Evolutionary conservation across 2,329 filamentous ascomycete species (phyloP).

Genomic region (Penicillium hesseltinei): DNA sequence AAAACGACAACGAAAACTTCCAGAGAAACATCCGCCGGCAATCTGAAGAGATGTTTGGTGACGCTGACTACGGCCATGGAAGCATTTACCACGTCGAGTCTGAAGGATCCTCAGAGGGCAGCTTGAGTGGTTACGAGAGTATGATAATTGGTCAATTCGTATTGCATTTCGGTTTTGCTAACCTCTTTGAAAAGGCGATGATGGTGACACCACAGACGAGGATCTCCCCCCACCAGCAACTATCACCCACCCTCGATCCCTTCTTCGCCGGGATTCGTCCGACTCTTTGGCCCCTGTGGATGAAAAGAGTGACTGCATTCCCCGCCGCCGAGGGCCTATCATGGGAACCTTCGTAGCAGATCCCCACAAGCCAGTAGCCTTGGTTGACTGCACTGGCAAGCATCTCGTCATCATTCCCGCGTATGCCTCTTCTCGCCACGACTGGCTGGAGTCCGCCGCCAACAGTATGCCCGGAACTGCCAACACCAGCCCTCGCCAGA

Average conservation of each 20-base stretch:
- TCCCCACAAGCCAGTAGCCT: constrained; percentile 48
- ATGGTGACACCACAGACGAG: constrained; percentile 61
- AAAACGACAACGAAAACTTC: constrained; percentile 55
- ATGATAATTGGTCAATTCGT: constrained; percentile 39
- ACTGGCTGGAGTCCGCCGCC: constrained; percentile 45
- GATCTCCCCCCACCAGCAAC: constrained; percentile 51
- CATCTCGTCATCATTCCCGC: constrained; percentile 49
- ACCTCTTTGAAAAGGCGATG: constrained; percentile 51
- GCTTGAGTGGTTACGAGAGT: constrained; percentile 59
- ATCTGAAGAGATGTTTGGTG: constrained; percentile 41
- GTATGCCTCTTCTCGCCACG: constrained; percentile 47
- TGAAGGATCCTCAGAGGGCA: constrained; percentile 33
- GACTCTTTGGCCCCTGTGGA: constrained; percentile 46
- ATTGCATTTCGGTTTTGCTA: constrained; percentile 41
- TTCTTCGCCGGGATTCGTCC: constrained; percentile 51
- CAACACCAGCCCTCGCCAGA: constrained; percentile 43
- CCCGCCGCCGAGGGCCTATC: constrained; percentile 46
- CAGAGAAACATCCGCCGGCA: constrained; percentile 30
- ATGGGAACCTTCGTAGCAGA: constrained; percentile 50
- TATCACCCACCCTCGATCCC: constrained; percentile 49
- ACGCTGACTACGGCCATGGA: constrained; percentile 40
- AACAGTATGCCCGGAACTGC: constrained; percentile 44
- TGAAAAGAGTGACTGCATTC: constrained; percentile 33
- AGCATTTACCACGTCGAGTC: constrained; percentile 49
- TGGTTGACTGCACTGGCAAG: constrained; percentile 49